Conservation (phyloP, 2,329 filamentous ascomycete genomes). For the Beauveria bassiana region DNA sequence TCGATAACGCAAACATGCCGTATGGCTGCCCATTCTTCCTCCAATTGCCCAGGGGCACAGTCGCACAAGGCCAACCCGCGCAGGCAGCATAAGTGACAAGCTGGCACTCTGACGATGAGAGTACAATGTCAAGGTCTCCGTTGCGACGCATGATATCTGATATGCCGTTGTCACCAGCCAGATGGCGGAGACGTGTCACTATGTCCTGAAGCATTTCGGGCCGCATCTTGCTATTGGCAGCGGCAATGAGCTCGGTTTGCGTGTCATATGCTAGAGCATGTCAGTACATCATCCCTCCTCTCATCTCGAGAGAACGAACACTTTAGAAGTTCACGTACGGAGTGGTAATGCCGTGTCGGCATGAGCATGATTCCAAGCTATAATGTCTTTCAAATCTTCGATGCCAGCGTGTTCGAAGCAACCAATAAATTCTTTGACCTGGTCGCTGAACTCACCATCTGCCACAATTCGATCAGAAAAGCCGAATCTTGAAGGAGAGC, state of each 20-base stretch:
- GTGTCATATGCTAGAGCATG: not conserved
- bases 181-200: not conserved
- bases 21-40: constrained; percentile 5
- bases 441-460: constrained; percentile 9
- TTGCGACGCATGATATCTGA: not conserved
- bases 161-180: not conserved
- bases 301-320: too few species aligned
- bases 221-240: not conserved
- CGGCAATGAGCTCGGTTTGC: not conserved
- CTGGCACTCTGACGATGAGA: constrained; percentile 2
- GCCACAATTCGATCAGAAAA: not conserved
- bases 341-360: not conserved
- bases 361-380: constrained; percentile 5
- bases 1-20: constrained; percentile 6
- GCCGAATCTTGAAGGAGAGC: too few species aligned
- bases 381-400: constrained; percentile 3
- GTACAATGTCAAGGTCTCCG: not conserved
- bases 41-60: not conserved
- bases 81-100: not conserved
- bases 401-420: constrained; percentile 1
- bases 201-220: not conserved
- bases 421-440: constrained; percentile 6
- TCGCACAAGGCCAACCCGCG: constrained; percentile 3
- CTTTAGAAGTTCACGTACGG: not conserved
- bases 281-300: not conserved